Evolutionary conservation across 1,139 yeast genomes (phyloP), one percentile per base, ranked within the genome.

Genomic region (Pichia cactophila): DNA sequence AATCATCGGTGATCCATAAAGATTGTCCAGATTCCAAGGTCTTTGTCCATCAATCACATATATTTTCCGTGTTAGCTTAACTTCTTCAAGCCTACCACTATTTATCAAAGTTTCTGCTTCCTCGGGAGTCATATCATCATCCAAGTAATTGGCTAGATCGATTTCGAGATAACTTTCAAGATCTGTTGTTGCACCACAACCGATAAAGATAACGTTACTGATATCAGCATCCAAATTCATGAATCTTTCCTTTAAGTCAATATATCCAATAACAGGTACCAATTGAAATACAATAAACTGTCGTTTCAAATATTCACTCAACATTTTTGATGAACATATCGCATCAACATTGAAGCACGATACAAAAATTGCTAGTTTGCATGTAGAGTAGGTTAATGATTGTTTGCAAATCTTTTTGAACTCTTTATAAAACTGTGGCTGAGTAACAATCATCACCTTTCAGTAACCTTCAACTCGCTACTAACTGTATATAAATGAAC

Each of bases 101-200:
- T 41, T 47, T 3, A 51, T 49, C 12, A 55, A 40, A 0, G 41
- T 35, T 9, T 48, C 47, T 11, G 50, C 49, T 17, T 46, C 42
- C 3, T 44, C 48, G 7, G 26, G 9, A 16, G 37, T 40, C 47
- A 56, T 48, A 5, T 63, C 64, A 37, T 57, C 58, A 7, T 59
- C 64, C 26, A 72, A 47, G 50, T 67, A 75, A 4, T 76, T 75
- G 33, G 74, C 75, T 0, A 77, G 74, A 50, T 81, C 80, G 10
- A 86, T 75, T 31, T 82, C 90, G 46, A 92, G 72, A 62, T 86
- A 87, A 38, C 80, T 75, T 62, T 87, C 95, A 38, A 94, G 63
- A 65, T 94, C 97, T 33, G 90, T 78, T 77, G 86, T 81, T 16
- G 95, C 95, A n/a, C 98, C 98, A 68, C 97, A 92, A 0, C 98